These are phyloP conservation scores for Epichloe bromicola DNA, from an alignment of 2,329 filamentous ascomycete species.

Conservation along the genomic window DNA sequence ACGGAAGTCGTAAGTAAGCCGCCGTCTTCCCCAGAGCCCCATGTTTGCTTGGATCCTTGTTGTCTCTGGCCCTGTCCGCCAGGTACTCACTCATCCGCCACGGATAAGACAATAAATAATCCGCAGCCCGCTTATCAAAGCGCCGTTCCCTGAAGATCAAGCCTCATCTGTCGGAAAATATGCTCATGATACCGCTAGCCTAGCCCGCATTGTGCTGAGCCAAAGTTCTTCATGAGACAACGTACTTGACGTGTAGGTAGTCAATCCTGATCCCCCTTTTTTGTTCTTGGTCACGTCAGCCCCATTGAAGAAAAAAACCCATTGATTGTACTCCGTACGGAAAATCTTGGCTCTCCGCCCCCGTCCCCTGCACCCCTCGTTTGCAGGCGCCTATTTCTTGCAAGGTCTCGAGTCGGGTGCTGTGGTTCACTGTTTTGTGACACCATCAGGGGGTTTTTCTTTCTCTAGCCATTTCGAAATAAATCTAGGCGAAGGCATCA, in stretches of 20 bases:
- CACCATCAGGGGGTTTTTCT: background rate
- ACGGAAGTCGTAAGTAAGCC: background rate
- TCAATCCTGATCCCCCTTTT: no score
- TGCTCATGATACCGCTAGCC: no score
- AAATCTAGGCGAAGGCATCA: background rate
- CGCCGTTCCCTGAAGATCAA: background rate
- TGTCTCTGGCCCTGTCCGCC: background rate
- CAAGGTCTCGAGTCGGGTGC: background rate
- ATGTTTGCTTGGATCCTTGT: background rate
- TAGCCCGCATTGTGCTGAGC: no score
- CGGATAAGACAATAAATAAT: no score
- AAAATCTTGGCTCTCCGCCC: background rate
- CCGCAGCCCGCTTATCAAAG: background rate
- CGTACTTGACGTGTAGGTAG: no score
- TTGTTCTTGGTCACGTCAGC: no score
- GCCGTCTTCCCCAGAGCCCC: background rate
- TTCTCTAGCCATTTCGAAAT: background rate
- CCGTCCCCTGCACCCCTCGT: background rate
- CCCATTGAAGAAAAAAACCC: no score
- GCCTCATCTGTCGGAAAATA: background rate
- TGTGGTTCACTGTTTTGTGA: background rate
- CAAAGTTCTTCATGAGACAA: no score
- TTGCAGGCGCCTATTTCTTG: background rate
- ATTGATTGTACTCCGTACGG: background rate
- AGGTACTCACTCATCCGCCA: no score